A percentile compares a stretch with the other conserved stretches of the same genome.
Evolutionary conservation across 495 filamentous ascomycete genomes (phyloP).

Genomic region (Penicillium pancosmium): DNA sequence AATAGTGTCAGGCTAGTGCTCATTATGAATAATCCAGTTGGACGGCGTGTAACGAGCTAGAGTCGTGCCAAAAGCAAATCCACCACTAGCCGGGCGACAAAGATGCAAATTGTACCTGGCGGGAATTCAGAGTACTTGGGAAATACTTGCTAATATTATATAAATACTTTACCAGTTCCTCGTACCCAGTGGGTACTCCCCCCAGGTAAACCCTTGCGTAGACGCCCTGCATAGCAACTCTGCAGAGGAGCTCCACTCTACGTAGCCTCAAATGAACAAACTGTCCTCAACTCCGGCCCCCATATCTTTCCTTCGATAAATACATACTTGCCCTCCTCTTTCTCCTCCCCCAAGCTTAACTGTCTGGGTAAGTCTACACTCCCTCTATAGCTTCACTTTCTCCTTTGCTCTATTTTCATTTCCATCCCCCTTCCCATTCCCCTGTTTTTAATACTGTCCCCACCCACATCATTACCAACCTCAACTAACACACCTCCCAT

Average conservation of each 20-base stretch:
- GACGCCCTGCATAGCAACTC: slow-evolving; percentile 21
- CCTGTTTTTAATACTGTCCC: not conserved
- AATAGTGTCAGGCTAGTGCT: not conserved
- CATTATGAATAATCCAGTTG: not conserved
- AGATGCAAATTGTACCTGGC: not conserved
- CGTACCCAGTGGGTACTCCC: slow-evolving; percentile 12
- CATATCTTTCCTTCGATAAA: slow-evolving; percentile 21
- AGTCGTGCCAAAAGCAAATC: slow-evolving; percentile 1
- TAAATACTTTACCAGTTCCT: too few species aligned
- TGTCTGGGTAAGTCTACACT: slow-evolving; percentile 16
- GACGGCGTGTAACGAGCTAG: not conserved
- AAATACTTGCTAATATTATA: too few species aligned
- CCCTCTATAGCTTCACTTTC: too few species aligned
- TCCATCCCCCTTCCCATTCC: not conserved
- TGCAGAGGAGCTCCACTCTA: slow-evolving; percentile 19
- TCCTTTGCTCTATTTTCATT: not conserved
- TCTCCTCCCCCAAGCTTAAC: slow-evolving; percentile 14
- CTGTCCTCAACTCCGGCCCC: slow-evolving; percentile 46
- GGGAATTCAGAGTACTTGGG: not conserved
- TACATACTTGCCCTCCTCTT: slow-evolving; percentile 21
- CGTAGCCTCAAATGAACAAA: slow-evolving; percentile 49
- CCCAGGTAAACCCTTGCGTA: slow-evolving; percentile 4
- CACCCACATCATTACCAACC: not conserved
- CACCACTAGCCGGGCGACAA: not conserved
- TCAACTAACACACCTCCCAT: not conserved